Conservation (phyloP, 2,329 filamentous ascomycete genomes). For the Beauveria caledonica region DNA sequence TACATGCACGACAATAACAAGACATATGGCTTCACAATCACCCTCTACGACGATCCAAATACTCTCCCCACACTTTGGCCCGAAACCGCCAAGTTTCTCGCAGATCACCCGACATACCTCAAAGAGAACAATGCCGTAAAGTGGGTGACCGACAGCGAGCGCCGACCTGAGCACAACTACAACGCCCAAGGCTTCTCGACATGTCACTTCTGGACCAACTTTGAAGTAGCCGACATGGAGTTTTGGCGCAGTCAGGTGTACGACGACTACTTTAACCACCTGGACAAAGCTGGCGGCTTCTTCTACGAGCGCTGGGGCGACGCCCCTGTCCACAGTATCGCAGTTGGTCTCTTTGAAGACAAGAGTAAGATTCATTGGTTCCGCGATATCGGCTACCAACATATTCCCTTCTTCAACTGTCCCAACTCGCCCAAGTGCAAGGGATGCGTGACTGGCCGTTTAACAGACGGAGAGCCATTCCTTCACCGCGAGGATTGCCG, state of each 20-base stretch:
- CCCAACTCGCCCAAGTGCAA: slow-evolving; percentile 92
- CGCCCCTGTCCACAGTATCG: slow-evolving; percentile 91
- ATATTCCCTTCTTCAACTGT: slow-evolving; percentile 98
- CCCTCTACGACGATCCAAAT: slow-evolving; percentile 84
- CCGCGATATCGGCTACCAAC: slow-evolving; percentile 97
- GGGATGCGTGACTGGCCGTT: slow-evolving; percentile 75
- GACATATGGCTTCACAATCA: slow-evolving; percentile 98
- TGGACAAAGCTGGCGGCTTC: slow-evolving; percentile 84
- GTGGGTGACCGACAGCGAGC: slow-evolving; percentile 74
- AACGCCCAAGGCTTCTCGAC: slow-evolving; percentile 91
- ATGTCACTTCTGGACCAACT: slow-evolving; percentile 99
- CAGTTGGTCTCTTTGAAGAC: slow-evolving; percentile 86
- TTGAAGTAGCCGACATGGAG: slow-evolving; percentile 87
- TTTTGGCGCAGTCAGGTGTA: slow-evolving; percentile 90
- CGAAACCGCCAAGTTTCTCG: slow-evolving; percentile 86
- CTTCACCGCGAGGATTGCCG: slow-evolving; percentile 87
- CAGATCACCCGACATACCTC: slow-evolving; percentile 72
- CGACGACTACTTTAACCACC: slow-evolving; percentile 91
- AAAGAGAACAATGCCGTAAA: slow-evolving; percentile 76
- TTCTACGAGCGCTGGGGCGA: slow-evolving; percentile 65
- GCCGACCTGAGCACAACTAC: slow-evolving; percentile 69
- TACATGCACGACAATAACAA: slow-evolving; percentile 99
- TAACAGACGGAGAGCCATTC: slow-evolving; percentile 82
- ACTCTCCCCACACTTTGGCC: slow-evolving; percentile 88
- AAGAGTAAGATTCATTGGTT: slow-evolving; percentile 93